Conservation (phyloP, 2,329 filamentous ascomycete genomes). For the Claviceps pusilla region DNA sequence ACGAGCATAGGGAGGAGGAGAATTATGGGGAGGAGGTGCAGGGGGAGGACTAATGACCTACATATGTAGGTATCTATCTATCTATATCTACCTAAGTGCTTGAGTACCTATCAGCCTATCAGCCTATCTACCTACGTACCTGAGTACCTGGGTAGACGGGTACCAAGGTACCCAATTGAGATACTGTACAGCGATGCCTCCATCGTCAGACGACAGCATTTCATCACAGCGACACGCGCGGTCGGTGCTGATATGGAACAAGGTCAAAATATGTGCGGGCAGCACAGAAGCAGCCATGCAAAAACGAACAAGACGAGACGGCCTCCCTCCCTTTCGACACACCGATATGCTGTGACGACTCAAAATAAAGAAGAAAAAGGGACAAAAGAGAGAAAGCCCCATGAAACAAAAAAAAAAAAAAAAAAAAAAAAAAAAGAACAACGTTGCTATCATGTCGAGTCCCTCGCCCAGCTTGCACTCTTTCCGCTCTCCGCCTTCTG, state of each 20-base stretch:
- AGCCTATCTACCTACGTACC: background rate
- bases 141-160: background rate
- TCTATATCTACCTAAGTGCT: no score
- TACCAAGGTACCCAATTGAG: no score
- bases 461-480: conserved; percentile 22
- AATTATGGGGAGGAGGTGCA: conserved; percentile 78
- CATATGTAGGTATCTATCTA: no score
- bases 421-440: conserved; percentile 7
- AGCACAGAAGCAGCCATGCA: background rate
- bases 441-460: conserved; percentile 13
- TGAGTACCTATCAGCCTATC: no score
- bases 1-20: conserved; percentile 51
- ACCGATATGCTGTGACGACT: background rate
- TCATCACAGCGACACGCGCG: no score
- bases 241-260: conserved; percentile 15
- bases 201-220: background rate
- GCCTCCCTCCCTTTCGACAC: background rate
- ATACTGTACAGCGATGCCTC: background rate
- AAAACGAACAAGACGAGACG: background rate
- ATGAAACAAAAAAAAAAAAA: conserved; percentile 4
- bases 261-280: background rate
- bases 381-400: background rate
- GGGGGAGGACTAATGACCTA: conserved; percentile 35
- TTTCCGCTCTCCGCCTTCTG: conserved; percentile 18
- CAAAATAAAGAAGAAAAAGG: background rate